Base-by-base conservation (phyloP, 257 asterid genomes). In the Ballota nigra region DNA sequence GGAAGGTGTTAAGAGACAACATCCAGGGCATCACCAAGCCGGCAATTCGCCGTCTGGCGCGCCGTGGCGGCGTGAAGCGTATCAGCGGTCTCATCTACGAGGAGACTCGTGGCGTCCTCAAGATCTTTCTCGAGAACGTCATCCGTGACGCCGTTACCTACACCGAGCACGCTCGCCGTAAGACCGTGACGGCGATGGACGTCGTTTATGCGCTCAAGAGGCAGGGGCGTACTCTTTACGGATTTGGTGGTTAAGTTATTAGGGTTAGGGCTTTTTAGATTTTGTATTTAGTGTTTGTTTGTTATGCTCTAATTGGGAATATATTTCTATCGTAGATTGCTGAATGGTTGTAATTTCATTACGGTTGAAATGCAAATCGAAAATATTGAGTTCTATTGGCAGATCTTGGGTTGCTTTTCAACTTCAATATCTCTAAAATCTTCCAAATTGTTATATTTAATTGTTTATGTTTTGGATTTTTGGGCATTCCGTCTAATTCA, bases 121-220 rank as follows among this genome's bases (percentile, higher is more conserved):
- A 74, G 78, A 74, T 74, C 73, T 74, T 66, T 41, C 78, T 74
- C 0, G 78, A 74, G 72, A 74, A 74, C 68, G 78, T 74, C 68
- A 74, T 74, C 38, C 78, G 78, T 13, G 78, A 74, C 62, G 72
- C 78, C 53, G 78, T 74, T 6, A 74, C 78, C 40, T 74, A 74
- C 69, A 74, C 73, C 10, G 78, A 74, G 63, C 78, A 74, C 68
- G 78, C 78, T 7, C 73, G 81, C 19, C 62, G 72, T 15, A 76
- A 76, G 66, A 78, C 82, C 1, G 83, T 79, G 71, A 74, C 80
- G 55, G 80, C 83, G 67, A 79, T 79, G 83, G 83, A 79, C 47
- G 80, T 79, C 41, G 80, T 74, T 10, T 79, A 79, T 57, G 83
- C 83, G 13, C 83, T 79, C 68, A 79, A 79, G 83, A 79, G 83